Percentiles rank a stretch among this genome's conserved stretches.
These are phyloP conservation scores for Cairneyella variabilis DNA, from an alignment of 495 filamentous ascomycete species.

Conservation along the genomic window DNA sequence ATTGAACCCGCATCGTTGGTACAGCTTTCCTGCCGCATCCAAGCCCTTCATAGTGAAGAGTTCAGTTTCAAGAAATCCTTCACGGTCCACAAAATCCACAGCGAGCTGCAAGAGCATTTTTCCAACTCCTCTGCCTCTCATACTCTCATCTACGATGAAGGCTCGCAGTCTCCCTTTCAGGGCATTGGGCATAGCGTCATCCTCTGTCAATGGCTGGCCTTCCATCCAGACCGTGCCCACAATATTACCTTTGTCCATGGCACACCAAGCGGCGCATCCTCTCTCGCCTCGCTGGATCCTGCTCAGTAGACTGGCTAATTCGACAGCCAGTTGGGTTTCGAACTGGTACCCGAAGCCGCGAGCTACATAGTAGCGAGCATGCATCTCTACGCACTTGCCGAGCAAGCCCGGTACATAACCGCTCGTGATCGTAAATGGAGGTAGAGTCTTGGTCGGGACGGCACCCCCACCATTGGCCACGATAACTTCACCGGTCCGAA, in stretches of 20 bases:
- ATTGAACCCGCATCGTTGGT: no score
- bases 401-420: slow-evolving; percentile 34
- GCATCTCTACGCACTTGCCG: slow-evolving; percentile 29
- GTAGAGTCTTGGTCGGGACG: no score
- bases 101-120: slow-evolving; percentile 25
- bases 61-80: slow-evolving; percentile 25
- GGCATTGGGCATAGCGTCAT: no score
- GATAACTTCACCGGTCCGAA: not conserved
- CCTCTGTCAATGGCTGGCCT: slow-evolving; percentile 20
- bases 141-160: slow-evolving; percentile 30
- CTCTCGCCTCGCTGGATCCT: slow-evolving; percentile 19
- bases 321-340: slow-evolving; percentile 20
- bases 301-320: slow-evolving; percentile 16
- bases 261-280: slow-evolving; percentile 30
- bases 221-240: slow-evolving; percentile 31
- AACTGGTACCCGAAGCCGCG: slow-evolving; percentile 25
- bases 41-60: slow-evolving; percentile 24
- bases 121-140: slow-evolving; percentile 26
- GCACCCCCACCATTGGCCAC: not conserved
- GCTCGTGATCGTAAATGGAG: no score
- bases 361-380: slow-evolving; percentile 25
- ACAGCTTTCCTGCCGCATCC: no score
- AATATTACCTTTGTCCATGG: slow-evolving; percentile 24
- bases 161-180: slow-evolving; percentile 26
- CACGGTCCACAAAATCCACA: slow-evolving; percentile 28